Conservation (phyloP, 225 moss, liverwort and hornwort species). For the Marchantia polymorpha region DNA sequence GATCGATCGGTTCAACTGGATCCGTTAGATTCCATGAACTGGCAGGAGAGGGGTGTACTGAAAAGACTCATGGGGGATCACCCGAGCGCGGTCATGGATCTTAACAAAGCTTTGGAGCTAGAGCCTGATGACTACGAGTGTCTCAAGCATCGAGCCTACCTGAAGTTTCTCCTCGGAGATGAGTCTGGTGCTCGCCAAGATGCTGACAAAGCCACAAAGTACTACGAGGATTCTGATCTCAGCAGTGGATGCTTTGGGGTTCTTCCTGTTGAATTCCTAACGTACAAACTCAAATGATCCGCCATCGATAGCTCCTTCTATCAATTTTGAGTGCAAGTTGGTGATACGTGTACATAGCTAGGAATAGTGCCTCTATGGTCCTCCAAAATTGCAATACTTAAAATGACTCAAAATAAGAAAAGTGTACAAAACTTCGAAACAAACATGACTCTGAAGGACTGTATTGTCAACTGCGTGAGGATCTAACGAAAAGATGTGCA, state of each 20-base stretch:
- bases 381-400: no score
- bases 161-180: constrained; percentile 6
- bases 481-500: no score
- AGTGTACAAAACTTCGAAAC: no score
- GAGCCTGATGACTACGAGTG: constrained; percentile 13
- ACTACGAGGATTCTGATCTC: background rate
- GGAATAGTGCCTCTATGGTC: no score
- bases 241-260: background rate
- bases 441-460: no score
- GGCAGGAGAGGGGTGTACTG: constrained; percentile 13
- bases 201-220: constrained; percentile 6
- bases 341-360: no score
- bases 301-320: background rate
- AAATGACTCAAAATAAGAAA: no score
- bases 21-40: background rate
- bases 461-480: no score
- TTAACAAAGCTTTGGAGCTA: constrained; percentile 11
- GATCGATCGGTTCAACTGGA: background rate
- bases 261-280: background rate
- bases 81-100: background rate
- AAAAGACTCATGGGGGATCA: constrained; percentile 11
- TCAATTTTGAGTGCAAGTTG: no score
- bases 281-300: background rate
- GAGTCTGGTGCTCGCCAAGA: constrained; percentile 5
- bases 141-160: constrained; percentile 13